phyloP scores from a whole-genome alignment of 352 stramenopile species.

The Globisporangium takayamanum region DNA sequence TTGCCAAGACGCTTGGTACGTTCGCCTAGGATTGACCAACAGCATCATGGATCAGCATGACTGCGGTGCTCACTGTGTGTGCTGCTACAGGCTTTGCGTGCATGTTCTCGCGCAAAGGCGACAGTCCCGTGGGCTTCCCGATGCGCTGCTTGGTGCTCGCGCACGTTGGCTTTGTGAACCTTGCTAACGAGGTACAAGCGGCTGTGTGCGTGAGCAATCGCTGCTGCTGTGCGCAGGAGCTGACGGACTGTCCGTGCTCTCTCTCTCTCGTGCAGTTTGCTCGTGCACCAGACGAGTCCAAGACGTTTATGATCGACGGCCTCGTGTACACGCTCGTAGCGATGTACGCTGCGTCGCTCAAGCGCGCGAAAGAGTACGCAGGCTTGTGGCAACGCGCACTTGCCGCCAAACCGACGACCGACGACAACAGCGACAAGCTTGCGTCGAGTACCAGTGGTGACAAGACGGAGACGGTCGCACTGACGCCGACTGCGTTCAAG shows the following conservation, averaged over 20 bases:
- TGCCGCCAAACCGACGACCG: not conserved
- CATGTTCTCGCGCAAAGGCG: constrained; percentile 48
- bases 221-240: too few species aligned
- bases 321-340: constrained; percentile 42
- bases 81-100: constrained; percentile 24
- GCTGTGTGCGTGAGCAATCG: too few species aligned
- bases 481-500: constrained; percentile 31
- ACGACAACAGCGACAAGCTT: constrained; percentile 2
- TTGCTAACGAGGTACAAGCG: constrained; percentile 40
- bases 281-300: constrained; percentile 27
- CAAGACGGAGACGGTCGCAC: not conserved
- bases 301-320: constrained; percentile 40
- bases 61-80: not conserved
- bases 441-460: too few species aligned
- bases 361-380: constrained; percentile 39
- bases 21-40: not conserved
- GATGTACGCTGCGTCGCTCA: constrained; percentile 40
- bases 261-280: constrained; percentile 22
- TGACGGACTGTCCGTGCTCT: too few species aligned
- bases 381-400: constrained; percentile 44
- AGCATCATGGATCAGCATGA: not conserved
- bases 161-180: constrained; percentile 34
- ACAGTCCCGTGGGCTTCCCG: constrained; percentile 23
- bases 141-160: constrained; percentile 36
- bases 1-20: constrained; percentile 26